These are phyloP conservation scores for Hypoxylon fuscum DNA, from an alignment of 495 filamentous ascomycete species.

Conservation along the genomic window DNA sequence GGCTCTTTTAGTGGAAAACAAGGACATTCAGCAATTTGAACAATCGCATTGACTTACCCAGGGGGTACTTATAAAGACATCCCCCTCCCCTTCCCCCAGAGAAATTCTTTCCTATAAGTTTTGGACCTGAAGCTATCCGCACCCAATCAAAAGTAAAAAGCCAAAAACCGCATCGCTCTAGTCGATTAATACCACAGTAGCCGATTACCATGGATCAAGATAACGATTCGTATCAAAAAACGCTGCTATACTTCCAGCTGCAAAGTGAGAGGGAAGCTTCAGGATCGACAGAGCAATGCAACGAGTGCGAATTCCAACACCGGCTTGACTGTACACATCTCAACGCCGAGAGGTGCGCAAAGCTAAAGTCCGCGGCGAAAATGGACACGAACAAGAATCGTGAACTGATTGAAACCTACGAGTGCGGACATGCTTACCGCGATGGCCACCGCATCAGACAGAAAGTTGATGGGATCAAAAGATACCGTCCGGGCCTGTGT, in stretches of 20 bases:
- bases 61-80: no score
- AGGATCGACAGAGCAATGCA: not conserved
- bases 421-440: constrained; percentile 21
- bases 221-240: not conserved
- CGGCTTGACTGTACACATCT: constrained; percentile 23
- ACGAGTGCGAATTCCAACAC: not conserved
- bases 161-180: no score
- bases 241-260: constrained; percentile 1
- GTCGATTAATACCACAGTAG: no score
- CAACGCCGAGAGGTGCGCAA: constrained; percentile 10
- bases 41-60: no score
- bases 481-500: constrained; percentile 15
- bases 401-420: constrained; percentile 1
- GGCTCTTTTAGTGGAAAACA: no score
- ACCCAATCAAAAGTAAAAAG: no score
- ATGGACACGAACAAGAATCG: not conserved
- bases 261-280: not conserved
- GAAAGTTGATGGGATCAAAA: not conserved
- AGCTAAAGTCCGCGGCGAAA: constrained; percentile 5
- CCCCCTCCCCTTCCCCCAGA: no score
- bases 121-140: no score
- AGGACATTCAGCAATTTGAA: no score
- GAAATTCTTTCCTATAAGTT: no score
- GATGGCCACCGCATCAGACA: not conserved
- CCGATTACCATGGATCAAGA: not conserved